These are phyloP conservation scores for Calocybe gambosa DNA, from an alignment of 1,284 basidiomycete genomes.

Conservation along the genomic window DNA sequence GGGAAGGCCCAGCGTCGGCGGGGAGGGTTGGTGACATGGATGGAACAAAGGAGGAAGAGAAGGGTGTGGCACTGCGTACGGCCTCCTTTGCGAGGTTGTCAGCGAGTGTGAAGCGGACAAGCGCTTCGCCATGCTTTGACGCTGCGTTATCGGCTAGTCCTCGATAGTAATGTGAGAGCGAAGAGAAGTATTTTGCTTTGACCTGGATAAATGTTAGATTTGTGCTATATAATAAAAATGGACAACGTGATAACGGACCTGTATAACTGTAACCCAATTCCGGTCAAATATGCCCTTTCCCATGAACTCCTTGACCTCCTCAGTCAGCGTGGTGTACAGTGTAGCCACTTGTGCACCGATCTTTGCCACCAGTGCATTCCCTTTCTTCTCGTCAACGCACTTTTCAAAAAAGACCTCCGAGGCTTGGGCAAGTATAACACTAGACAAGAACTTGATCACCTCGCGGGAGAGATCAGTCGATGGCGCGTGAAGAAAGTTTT, in stretches of 20 bases:
- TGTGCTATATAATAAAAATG: neutral
- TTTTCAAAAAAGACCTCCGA: slow-evolving; percentile 97
- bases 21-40: slow-evolving; percentile 82
- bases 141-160: slow-evolving; percentile 73
- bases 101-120: slow-evolving; percentile 78
- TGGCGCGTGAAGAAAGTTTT: slow-evolving; percentile 98
- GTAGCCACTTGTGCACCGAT: slow-evolving; percentile 80
- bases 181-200: slow-evolving; percentile 87
- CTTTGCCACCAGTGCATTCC: slow-evolving; percentile 74
- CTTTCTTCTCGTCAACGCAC: slow-evolving; percentile 87
- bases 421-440: slow-evolving; percentile 86
- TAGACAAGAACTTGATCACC: slow-evolving; percentile 89
- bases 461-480: slow-evolving; percentile 95
- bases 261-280: slow-evolving; percentile 87
- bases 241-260: slow-evolving; percentile 41
- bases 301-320: slow-evolving; percentile 94
- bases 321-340: slow-evolving; percentile 75
- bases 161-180: slow-evolving; percentile 85
- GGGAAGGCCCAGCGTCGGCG: slow-evolving; percentile 73
- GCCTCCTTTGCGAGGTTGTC: slow-evolving; percentile 86
- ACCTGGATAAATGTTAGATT: slow-evolving; percentile 40
- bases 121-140: slow-evolving; percentile 81
- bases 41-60: slow-evolving; percentile 69
- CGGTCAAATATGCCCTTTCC: slow-evolving; percentile 93
- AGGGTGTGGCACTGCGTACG: slow-evolving; percentile 60